These are phyloP conservation scores for Pyricularia grisea DNA, from an alignment of 2,329 filamentous ascomycete species.

Conservation along the genomic window DNA sequence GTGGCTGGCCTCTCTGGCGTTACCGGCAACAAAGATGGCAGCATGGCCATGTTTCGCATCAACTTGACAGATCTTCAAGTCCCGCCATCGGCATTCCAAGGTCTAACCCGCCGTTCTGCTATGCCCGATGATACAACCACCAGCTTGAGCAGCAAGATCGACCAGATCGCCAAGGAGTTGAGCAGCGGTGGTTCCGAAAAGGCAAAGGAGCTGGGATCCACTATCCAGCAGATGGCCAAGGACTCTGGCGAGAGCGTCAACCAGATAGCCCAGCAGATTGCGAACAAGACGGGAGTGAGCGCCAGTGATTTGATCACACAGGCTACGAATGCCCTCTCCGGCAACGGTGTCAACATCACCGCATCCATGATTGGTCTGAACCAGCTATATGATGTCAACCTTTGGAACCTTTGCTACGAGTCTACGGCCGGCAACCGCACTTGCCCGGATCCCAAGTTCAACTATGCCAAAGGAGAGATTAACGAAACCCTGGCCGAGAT, in stretches of 20 bases:
- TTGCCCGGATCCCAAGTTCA: slow-evolving; percentile 62
- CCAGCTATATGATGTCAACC: slow-evolving; percentile 69
- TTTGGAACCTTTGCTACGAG: slow-evolving; percentile 81
- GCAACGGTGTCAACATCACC: slow-evolving; percentile 37
- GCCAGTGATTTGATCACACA: not conserved
- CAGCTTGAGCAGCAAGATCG: slow-evolving; percentile 7
- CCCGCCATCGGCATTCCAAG: slow-evolving; percentile 11
- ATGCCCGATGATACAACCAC: not conserved
- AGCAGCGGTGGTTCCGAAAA: not conserved
- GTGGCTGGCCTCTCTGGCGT: slow-evolving; percentile 47
- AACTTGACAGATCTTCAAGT: slow-evolving; percentile 53
- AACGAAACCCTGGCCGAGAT: slow-evolving; percentile 49
- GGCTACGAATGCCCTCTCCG: slow-evolving; percentile 15
- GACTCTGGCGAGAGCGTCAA: not conserved
- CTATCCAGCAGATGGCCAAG: not conserved
- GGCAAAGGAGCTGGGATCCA: not conserved
- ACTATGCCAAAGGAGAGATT: slow-evolving; percentile 70
- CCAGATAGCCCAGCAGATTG: slow-evolving; percentile 1
- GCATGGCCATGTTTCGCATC: slow-evolving; percentile 49
- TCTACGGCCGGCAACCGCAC: slow-evolving; percentile 43
- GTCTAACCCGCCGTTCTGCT: slow-evolving; percentile 6
- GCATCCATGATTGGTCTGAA: slow-evolving; percentile 52
- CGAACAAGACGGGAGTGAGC: slow-evolving; percentile 10
- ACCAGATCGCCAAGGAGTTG: not conserved
- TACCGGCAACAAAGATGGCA: slow-evolving; percentile 32